Percentiles rank a stretch among this genome's conserved stretches.
These are phyloP conservation scores for Verticillium isaacii DNA, from an alignment of 2,329 filamentous ascomycete genomes.

Conservation along the genomic window DNA sequence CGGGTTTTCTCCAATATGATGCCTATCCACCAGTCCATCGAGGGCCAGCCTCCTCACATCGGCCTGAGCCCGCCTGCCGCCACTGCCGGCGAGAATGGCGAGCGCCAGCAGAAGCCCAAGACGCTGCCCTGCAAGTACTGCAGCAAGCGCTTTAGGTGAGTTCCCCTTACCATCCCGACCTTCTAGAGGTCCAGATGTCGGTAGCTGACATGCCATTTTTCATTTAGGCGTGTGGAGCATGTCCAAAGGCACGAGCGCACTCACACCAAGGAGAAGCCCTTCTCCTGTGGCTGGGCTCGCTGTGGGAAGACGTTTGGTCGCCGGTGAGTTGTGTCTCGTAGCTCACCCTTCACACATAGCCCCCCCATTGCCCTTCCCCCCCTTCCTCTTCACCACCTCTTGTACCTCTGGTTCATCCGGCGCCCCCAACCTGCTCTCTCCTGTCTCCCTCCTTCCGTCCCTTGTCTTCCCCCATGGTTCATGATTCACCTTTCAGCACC, in stretches of 20 bases:
- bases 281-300: slow-evolving; percentile 52
- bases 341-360: not conserved
- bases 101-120: slow-evolving; percentile 57
- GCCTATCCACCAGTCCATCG: slow-evolving; percentile 44
- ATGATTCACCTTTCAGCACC: not conserved
- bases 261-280: slow-evolving; percentile 62
- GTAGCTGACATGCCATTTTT: slow-evolving; percentile 35
- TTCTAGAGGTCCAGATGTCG: slow-evolving; percentile 12
- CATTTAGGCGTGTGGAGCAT: slow-evolving; percentile 56
- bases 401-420: slow-evolving; percentile 6
- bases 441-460: not conserved
- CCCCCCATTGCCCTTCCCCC: slow-evolving; percentile 3
- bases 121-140: slow-evolving; percentile 59
- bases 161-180: slow-evolving; percentile 13
- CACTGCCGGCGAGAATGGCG: slow-evolving; percentile 39
- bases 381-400: slow-evolving; percentile 7
- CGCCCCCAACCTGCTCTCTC: not conserved
- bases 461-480: not conserved
- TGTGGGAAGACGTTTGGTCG: slow-evolving; percentile 60
- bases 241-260: slow-evolving; percentile 60
- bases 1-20: slow-evolving; percentile 37
- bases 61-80: slow-evolving; percentile 6
- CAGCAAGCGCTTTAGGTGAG: slow-evolving; percentile 58
- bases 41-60: slow-evolving; percentile 33
- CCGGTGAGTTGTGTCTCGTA: slow-evolving; percentile 40